Percentiles rank a stretch among this genome's conserved stretches.
Conservation (phyloP, 768 basidiomycete genomes). For the Leccinum subgranulosum region DNA sequence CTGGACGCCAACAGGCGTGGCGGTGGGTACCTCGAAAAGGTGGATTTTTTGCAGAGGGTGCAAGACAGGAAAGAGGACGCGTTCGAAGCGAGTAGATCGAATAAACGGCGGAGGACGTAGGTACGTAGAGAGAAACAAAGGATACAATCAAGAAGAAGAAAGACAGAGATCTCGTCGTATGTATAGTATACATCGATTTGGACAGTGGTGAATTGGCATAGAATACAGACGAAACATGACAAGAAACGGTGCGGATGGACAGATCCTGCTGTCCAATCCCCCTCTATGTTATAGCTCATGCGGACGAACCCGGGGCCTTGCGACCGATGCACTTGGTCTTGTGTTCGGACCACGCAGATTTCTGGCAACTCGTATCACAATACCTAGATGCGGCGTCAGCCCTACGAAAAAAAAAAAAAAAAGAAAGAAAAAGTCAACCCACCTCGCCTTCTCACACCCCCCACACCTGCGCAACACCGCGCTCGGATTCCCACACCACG, state of each 20-base stretch:
- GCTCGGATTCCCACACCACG: conserved; percentile 59
- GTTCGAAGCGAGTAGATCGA: conserved; percentile 53
- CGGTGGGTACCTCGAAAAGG: conserved; percentile 81
- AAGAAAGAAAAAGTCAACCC: background rate
- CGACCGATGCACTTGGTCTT: conserved; percentile 10
- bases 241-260: background rate
- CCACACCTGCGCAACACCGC: conserved; percentile 53
- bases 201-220: background rate
- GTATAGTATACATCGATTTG: conserved; percentile 1
- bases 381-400: background rate
- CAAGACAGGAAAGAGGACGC: conserved; percentile 66
- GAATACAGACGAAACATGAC: background rate
- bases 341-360: conserved; percentile 16
- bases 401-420: background rate
- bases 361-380: conserved; percentile 16
- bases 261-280: background rate
- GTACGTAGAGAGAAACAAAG: background rate
- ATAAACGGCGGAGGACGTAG: conserved; percentile 44
- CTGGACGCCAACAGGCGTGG: conserved; percentile 71
- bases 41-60: conserved; percentile 78
- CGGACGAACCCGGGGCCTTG: background rate
- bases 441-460: conserved; percentile 43
- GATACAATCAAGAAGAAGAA: background rate
- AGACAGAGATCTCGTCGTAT: background rate
- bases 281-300: background rate